Conservation (phyloP, 2,329 filamentous ascomycete genomes). For the Penicillium sp. region DNA sequence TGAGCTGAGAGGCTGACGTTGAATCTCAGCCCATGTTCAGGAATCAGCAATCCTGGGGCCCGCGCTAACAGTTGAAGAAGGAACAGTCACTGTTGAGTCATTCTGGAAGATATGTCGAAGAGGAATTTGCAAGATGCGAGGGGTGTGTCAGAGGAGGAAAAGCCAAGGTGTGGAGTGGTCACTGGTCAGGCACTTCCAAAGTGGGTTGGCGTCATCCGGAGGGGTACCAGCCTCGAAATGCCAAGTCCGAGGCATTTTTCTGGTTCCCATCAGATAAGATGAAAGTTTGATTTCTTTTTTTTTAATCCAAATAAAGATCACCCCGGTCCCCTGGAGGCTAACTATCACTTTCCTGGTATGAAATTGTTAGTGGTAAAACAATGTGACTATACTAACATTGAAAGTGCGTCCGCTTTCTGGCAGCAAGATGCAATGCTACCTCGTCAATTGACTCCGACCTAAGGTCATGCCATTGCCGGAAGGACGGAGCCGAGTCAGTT, state of each 20-base stretch:
- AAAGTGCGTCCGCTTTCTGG: conserved; percentile 2
- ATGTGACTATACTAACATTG: too few species aligned
- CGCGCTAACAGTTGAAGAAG: background rate
- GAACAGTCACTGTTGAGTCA: background rate
- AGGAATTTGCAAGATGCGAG: too few species aligned
- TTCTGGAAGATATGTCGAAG: too few species aligned
- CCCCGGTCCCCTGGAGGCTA: too few species aligned
- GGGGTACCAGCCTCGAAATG: conserved; percentile 8
- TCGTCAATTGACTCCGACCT: background rate
- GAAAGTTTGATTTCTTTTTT: background rate
- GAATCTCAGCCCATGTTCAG: conserved; percentile 11
- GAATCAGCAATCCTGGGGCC: conserved; percentile 17
- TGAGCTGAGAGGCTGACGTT: conserved; percentile 13
- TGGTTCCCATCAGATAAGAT: conserved; percentile 26
- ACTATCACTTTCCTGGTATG: too few species aligned
- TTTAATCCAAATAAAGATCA: background rate
- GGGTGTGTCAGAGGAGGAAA: background rate
- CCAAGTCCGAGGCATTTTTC: conserved; percentile 6
- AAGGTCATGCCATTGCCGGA: background rate
- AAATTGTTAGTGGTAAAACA: too few species aligned
- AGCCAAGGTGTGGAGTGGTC: conserved; percentile 11
- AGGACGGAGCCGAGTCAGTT: background rate
- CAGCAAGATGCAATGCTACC: conserved; percentile 4
- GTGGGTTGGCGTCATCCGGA: background rate
- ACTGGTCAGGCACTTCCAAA: conserved; percentile 6